A percentile compares a stretch with the other conserved stretches of the same genome.
These are phyloP conservation scores for Pythium myriotylum DNA, from an alignment of 352 stramenopile species.

Conservation along the genomic window DNA sequence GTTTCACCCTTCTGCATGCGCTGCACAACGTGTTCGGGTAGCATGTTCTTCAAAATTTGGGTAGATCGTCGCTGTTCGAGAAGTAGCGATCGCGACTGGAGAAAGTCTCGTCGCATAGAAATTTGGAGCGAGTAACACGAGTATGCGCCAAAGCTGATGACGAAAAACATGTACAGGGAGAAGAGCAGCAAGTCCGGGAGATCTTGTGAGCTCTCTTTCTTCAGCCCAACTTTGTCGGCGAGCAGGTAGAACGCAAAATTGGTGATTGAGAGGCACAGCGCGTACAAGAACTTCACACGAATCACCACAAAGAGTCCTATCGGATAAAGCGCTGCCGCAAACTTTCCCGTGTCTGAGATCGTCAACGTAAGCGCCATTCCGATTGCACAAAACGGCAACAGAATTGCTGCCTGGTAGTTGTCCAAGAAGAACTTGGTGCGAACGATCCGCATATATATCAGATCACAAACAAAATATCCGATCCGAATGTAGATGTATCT, in stretches of 20 bases:
- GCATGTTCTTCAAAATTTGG: slow-evolving; percentile 87
- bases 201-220: slow-evolving; percentile 32
- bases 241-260: slow-evolving; percentile 84
- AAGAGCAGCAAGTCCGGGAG: slow-evolving; percentile 65
- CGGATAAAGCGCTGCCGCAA: slow-evolving; percentile 78
- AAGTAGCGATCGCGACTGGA: slow-evolving; percentile 76
- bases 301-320: slow-evolving; percentile 83
- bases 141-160: slow-evolving; percentile 72
- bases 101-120: slow-evolving; percentile 82
- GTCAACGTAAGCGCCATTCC: slow-evolving; percentile 81
- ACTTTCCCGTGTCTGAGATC: slow-evolving; percentile 85
- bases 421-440: slow-evolving; percentile 71
- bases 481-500: slow-evolving; percentile 70
- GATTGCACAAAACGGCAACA: slow-evolving; percentile 67
- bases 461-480: slow-evolving; percentile 67
- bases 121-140: slow-evolving; percentile 85
- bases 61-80: slow-evolving; percentile 80
- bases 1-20: slow-evolving; percentile 85
- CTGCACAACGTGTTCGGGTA: slow-evolving; percentile 82
- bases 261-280: slow-evolving; percentile 70
- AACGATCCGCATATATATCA: slow-evolving; percentile 71
- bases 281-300: slow-evolving; percentile 85
- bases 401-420: slow-evolving; percentile 75
- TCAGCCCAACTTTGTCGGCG: slow-evolving; percentile 52
- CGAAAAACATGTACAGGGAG: slow-evolving; percentile 69